Conservation (phyloP, 108 stramenopile species). For the Parmales sp. region DNA sequence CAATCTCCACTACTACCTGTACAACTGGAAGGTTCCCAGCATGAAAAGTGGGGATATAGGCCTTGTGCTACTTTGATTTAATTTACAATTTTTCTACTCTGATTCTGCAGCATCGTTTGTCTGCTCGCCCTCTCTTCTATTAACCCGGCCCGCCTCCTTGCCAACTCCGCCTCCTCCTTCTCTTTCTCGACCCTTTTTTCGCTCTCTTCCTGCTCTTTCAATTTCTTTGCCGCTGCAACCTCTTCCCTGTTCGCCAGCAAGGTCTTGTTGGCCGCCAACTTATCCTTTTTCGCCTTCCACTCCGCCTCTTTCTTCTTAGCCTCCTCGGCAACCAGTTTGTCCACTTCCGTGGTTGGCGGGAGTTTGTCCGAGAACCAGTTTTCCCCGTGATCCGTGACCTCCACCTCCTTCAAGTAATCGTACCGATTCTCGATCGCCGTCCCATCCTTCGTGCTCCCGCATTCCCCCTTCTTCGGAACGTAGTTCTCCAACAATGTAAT, state of each 20-base stretch:
- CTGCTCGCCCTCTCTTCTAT: too few relatives aligned
- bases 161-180: background rate
- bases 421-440: constrained; percentile 2
- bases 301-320: background rate
- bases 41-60: constrained; percentile 80
- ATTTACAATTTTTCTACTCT: too few relatives aligned
- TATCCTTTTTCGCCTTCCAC: background rate
- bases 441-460: background rate
- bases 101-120: too few relatives aligned
- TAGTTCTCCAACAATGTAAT: background rate
- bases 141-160: too few relatives aligned
- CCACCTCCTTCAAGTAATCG: background rate
- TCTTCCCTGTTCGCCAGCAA: too few relatives aligned
- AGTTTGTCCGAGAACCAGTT: constrained; percentile 4
- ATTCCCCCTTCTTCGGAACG: background rate
- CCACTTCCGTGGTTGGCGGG: background rate
- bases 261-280: background rate
- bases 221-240: too few relatives aligned
- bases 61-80: constrained; percentile 88
- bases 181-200: background rate
- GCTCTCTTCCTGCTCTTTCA: background rate
- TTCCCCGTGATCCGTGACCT: background rate
- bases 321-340: background rate
- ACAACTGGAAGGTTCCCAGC: constrained; percentile 79
- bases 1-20: constrained; percentile 95